Conservation (phyloP, 1,284 basidiomycete species). For the Rhodotorula mucilaginosa region DNA sequence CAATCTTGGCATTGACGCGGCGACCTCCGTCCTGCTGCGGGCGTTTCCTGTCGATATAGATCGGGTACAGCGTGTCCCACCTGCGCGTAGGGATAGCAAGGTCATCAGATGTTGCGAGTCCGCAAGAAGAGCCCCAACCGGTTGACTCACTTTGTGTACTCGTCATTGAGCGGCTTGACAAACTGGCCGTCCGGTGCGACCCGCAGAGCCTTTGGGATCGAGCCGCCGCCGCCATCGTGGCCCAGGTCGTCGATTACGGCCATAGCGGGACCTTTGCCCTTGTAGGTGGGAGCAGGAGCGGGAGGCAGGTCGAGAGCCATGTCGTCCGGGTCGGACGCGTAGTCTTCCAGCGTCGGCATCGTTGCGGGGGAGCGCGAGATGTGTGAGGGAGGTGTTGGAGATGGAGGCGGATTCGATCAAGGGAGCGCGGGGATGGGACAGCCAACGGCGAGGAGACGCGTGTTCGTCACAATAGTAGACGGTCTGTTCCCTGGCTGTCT, state of each 20-base stretch:
- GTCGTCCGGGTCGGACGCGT: slow-evolving; percentile 31
- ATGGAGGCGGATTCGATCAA: background rate
- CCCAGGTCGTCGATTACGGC: background rate
- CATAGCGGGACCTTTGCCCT: slow-evolving; percentile 7
- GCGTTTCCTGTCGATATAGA: slow-evolving; percentile 93
- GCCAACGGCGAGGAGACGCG: background rate
- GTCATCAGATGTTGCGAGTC: background rate
- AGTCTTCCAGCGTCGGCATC: slow-evolving; percentile 27
- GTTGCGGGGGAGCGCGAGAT: no score
- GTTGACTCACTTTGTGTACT: slow-evolving; percentile 5
- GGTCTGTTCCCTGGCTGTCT: no score
- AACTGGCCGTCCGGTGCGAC: slow-evolving; percentile 9
- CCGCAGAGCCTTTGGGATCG: slow-evolving; percentile 23
- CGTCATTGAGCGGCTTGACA: background rate
- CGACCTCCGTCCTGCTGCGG: slow-evolving; percentile 78
- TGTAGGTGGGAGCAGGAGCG: background rate
- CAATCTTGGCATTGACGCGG: slow-evolving; percentile 71
- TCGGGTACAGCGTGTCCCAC: slow-evolving; percentile 67
- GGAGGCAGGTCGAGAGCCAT: slow-evolving; percentile 11
- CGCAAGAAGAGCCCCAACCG: background rate
- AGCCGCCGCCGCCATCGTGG: background rate
- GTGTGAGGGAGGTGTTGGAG: background rate
- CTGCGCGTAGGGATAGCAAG: background rate
- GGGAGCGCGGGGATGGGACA: background rate
- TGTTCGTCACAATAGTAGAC: no score